Evolutionary conservation across 345 rosid species (phyloP).

Genomic region (Salix udensis): DNA sequence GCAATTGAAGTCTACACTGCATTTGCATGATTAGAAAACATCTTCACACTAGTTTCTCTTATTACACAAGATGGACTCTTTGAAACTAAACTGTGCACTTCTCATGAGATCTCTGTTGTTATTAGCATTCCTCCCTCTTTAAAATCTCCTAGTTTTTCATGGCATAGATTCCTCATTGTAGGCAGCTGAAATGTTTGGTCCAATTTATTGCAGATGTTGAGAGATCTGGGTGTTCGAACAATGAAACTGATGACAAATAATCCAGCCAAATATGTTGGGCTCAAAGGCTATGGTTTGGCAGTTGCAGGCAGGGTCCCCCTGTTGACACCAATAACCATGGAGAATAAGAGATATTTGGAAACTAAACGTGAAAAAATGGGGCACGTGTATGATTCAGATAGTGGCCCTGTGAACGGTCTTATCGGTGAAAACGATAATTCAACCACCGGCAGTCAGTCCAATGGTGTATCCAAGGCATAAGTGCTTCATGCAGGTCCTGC

Average conservation of each 20-base stretch:
- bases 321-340: slow-evolving; percentile 16
- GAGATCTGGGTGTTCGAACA: slow-evolving; percentile 26
- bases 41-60: neutral
- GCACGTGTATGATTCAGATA: slow-evolving; percentile 16
- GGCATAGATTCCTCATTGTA: neutral
- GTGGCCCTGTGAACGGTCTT: neutral
- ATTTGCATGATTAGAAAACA: neutral
- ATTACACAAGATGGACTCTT: neutral
- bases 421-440: neutral
- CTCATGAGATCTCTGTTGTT: neutral
- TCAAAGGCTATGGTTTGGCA: slow-evolving; percentile 29
- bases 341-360: slow-evolving; percentile 25
- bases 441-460: neutral
- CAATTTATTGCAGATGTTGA: slow-evolving; percentile 18
- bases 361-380: slow-evolving; percentile 22
- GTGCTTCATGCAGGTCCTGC: neutral
- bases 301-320: slow-evolving; percentile 29
- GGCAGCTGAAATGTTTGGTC: neutral
- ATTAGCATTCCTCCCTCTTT: neutral
- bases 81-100: neutral
- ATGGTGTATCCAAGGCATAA: neutral
- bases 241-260: slow-evolving; percentile 33
- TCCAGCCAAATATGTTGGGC: slow-evolving; percentile 27
- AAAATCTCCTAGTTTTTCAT: neutral
- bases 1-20: neutral